Evolutionary conservation across 2,329 filamentous ascomycete genomes (phyloP).

Genomic region (Xylaria digitata): DNA sequence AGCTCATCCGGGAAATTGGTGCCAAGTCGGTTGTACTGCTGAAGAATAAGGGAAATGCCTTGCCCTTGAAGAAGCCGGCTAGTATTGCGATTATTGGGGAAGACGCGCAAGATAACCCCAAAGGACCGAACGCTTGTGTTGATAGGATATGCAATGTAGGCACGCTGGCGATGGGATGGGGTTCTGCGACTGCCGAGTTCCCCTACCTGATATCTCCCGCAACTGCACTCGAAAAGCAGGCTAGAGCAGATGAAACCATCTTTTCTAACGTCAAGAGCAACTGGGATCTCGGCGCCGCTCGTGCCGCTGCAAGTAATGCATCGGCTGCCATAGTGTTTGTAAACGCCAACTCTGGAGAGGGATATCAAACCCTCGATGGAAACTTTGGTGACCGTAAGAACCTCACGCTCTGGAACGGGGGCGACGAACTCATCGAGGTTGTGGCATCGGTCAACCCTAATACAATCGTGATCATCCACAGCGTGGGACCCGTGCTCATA

Average conservation of each 20-base stretch:
- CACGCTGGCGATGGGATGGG: constrained; percentile 80
- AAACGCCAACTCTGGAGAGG: constrained; percentile 88
- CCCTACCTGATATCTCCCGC: constrained; percentile 82
- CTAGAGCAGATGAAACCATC: constrained; percentile 66
- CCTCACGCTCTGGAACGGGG: constrained; percentile 85
- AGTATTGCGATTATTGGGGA: constrained; percentile 82
- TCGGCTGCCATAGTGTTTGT: constrained; percentile 74
- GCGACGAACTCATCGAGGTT: constrained; percentile 81
- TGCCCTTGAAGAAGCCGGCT: constrained; percentile 68
- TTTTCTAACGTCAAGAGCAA: constrained; percentile 67
- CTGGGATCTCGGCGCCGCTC: constrained; percentile 43
- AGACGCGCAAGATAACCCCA: constrained; percentile 80
- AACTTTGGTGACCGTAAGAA: constrained; percentile 92
- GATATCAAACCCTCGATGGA: constrained; percentile 82
- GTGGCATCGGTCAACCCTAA: constrained; percentile 82
- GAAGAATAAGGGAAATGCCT: constrained; percentile 70
- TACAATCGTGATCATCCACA: constrained; percentile 91
- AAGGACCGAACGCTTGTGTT: constrained; percentile 80
- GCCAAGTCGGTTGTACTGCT: constrained; percentile 83
- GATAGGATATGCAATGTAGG: constrained; percentile 72
- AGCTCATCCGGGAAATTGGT: constrained; percentile 80
- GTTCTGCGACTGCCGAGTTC: constrained; percentile 77
- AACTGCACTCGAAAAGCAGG: constrained; percentile 72
- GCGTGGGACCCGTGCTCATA: constrained; percentile 80
- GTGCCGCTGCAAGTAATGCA: constrained; percentile 41